Evolutionary conservation across 2,329 filamentous ascomycete species (phyloP).

Genomic region (Aspergillus sergii): DNA sequence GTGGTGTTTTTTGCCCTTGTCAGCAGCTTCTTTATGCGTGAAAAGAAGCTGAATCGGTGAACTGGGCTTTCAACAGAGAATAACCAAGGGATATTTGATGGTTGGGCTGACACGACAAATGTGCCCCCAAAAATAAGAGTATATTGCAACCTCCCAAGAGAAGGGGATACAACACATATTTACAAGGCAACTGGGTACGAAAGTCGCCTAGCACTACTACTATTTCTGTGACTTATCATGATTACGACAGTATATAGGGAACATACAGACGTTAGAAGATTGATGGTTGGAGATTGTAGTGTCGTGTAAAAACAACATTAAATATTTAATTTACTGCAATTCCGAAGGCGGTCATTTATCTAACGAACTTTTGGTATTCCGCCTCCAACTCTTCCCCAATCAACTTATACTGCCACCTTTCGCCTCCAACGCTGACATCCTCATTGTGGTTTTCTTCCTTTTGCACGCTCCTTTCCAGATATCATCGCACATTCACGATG

Average conservation of each 20-base stretch:
- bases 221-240: not conserved
- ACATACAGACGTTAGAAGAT: not conserved
- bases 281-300: not conserved
- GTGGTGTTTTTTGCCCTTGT: conserved; percentile 54
- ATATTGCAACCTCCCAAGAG: not conserved
- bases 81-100: not conserved
- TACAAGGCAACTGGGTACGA: too few relatives aligned
- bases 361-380: not conserved
- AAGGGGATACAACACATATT: not conserved
- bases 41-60: conserved; percentile 55
- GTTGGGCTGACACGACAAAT: not conserved
- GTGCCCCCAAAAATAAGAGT: not conserved
- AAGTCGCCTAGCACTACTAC: not conserved
- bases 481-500: conserved; percentile 1
- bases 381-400: not conserved
- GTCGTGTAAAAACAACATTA: not conserved
- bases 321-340: not conserved
- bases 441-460: not conserved
- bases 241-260: not conserved
- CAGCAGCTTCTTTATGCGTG: conserved; percentile 56
- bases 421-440: not conserved
- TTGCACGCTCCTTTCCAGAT: not conserved
- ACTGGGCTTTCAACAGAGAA: not conserved
- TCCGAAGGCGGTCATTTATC: not conserved
- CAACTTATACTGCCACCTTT: not conserved